These are phyloP conservation scores for Nemania diffusa DNA, from an alignment of 2,329 filamentous ascomycete genomes.

Conservation along the genomic window DNA sequence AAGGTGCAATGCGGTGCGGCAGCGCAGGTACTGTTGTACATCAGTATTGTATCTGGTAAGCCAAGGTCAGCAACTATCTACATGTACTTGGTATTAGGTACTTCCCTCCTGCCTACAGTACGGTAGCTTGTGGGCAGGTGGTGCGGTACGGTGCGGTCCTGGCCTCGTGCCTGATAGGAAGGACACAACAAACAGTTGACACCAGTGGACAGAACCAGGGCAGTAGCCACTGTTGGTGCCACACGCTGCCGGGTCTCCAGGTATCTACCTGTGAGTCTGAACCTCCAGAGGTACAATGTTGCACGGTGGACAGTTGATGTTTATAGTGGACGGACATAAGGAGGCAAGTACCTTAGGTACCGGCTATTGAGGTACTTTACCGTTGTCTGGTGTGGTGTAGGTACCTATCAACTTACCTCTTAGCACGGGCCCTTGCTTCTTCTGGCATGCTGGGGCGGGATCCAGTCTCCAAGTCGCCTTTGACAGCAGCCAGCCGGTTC, in stretches of 20 bases:
- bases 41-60: constrained; percentile 7
- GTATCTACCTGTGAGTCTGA: constrained; percentile 1
- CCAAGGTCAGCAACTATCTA: constrained; percentile 2
- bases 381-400: constrained; percentile 25
- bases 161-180: constrained; percentile 26
- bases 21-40: constrained; percentile 21
- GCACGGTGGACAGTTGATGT: constrained; percentile 5
- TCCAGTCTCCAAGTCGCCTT: constrained; percentile 40
- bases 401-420: neutral
- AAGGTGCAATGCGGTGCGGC: neutral
- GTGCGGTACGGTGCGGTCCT: constrained; percentile 27
- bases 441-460: constrained; percentile 34
- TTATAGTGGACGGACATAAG: constrained; percentile 11
- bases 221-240: constrained; percentile 27
- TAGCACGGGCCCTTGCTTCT: constrained; percentile 35
- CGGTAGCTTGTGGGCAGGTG: constrained; percentile 2
- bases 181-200: constrained; percentile 7
- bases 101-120: neutral
- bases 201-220: constrained; percentile 31
- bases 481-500: constrained; percentile 39
- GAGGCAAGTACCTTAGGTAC: constrained; percentile 5
- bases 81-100: constrained; percentile 9
- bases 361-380: constrained; percentile 21
- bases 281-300: neutral
- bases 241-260: constrained; percentile 27